A percentile compares a stretch with the other conserved stretches of the same genome.
phyloP scores from a whole-genome alignment of 1,284 basidiomycete genomes.

The Ganoderma leucocontextum region DNA sequence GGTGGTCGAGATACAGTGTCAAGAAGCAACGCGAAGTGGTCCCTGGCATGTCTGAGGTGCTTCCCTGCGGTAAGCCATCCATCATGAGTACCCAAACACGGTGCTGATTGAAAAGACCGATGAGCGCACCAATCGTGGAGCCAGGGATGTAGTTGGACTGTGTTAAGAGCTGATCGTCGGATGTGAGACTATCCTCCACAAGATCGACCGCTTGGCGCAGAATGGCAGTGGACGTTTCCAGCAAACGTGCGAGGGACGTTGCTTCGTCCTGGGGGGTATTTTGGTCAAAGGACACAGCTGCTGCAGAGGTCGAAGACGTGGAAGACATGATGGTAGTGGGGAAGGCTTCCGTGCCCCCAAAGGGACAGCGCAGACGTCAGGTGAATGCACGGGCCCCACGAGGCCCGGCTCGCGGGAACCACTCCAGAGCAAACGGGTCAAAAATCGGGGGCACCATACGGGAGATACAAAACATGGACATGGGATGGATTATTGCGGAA shows the following conservation, averaged over 20 bases:
- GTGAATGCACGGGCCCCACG: conserved; percentile 29
- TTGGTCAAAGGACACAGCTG: conserved; percentile 16
- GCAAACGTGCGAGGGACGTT: conserved; percentile 55
- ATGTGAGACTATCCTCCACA: conserved; percentile 66
- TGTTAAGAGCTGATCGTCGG: conserved; percentile 72
- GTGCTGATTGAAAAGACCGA: not conserved
- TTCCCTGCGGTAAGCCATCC: conserved; percentile 59
- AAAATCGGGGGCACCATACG: not conserved
- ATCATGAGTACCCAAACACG: not conserved
- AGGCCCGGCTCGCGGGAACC: conserved; percentile 24
- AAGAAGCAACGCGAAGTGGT: conserved; percentile 77
- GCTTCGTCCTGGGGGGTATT: conserved; percentile 31
- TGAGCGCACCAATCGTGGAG: conserved; percentile 77
- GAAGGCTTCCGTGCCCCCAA: conserved; percentile 14
- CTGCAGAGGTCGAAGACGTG: conserved; percentile 15
- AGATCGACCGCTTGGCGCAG: conserved; percentile 77
- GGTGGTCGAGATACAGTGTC: conserved; percentile 58
- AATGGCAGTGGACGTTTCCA: conserved; percentile 70
- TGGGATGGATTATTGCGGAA: conserved; percentile 10
- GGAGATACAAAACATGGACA: conserved; percentile 8
- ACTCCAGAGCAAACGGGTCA: not conserved
- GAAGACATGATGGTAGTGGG: conserved; percentile 26
- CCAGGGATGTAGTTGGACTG: conserved; percentile 78
- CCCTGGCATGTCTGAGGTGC: conserved; percentile 82
- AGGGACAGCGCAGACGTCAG: conserved; percentile 24